phyloP scores from a whole-genome alignment of 805 yeast genomes.

The Ogataea haglerorum region DNA sequence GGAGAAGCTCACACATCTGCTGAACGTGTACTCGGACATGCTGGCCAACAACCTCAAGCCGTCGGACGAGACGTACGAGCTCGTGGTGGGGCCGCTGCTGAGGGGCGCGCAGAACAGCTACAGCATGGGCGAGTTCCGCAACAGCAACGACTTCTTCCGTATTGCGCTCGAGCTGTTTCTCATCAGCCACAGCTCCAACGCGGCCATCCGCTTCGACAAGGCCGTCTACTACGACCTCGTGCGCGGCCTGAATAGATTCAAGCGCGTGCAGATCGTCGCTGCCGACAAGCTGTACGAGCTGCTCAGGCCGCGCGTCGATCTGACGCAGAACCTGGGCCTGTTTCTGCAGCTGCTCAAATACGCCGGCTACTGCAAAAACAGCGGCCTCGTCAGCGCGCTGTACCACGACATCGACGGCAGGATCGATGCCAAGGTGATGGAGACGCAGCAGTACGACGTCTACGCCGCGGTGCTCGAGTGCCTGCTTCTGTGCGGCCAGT shows the following conservation, averaged over 20 bases:
- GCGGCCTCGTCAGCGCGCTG: conserved; percentile 36
- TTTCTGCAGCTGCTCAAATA: conserved; percentile 39
- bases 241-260: conserved; percentile 26
- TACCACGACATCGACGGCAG: conserved; percentile 32
- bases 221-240: conserved; percentile 23
- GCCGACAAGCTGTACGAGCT: conserved; percentile 18
- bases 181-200: conserved; percentile 25
- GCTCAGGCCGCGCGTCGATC: conserved; percentile 13
- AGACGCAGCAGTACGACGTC: conserved; percentile 41
- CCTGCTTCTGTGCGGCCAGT: conserved; percentile 48
- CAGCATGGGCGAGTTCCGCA: conserved; percentile 33
- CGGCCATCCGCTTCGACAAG: conserved; percentile 17
- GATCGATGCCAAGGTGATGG: conserved; percentile 3
- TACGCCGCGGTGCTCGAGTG: conserved; percentile 52
- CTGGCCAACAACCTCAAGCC: conserved; percentile 56
- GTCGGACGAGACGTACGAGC: conserved; percentile 48
- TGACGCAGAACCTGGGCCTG: conserved; percentile 22
- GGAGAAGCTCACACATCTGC: conserved; percentile 55
- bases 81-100: conserved; percentile 49
- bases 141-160: conserved; percentile 45
- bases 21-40: conserved; percentile 68
- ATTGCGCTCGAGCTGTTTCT: conserved; percentile 47
- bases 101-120: conserved; percentile 44
- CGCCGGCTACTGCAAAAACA: conserved; percentile 38
- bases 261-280: conserved; percentile 17